Percentiles rank a stretch among this genome's conserved stretches.
phyloP scores from a whole-genome alignment of 2,329 filamentous ascomycete genomes.

The Ramularia collo-cygni region DNA sequence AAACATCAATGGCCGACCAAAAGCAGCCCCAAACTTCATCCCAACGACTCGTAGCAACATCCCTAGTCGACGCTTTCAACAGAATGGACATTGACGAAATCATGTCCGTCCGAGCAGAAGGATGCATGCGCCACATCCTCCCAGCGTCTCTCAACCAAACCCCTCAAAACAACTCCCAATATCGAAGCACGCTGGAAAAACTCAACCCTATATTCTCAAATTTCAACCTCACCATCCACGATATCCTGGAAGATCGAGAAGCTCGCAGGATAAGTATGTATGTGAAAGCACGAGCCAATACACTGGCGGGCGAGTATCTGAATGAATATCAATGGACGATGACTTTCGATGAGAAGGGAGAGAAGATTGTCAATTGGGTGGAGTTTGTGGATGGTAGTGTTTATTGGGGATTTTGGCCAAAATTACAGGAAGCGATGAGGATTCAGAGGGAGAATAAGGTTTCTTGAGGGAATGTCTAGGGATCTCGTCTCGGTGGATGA shows the following conservation, averaged over 20 bases:
- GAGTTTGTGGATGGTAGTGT: slow-evolving; percentile 17
- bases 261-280: slow-evolving; percentile 28
- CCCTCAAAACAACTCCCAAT: slow-evolving; percentile 21
- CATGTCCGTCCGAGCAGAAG: slow-evolving; percentile 23
- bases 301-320: slow-evolving; percentile 16
- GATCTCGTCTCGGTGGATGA: too few relatives aligned
- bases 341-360: slow-evolving; percentile 14
- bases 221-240: slow-evolving; percentile 27
- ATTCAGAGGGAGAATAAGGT: not conserved
- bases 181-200: slow-evolving; percentile 16
- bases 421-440: slow-evolving; percentile 11
- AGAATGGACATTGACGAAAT: slow-evolving; percentile 26
- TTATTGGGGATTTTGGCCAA: slow-evolving; percentile 19
- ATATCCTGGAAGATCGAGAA: slow-evolving; percentile 27
- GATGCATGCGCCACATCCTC: slow-evolving; percentile 26
- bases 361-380: slow-evolving; percentile 12
- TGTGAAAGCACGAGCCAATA: slow-evolving; percentile 29
- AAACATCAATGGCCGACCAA: too few relatives aligned
- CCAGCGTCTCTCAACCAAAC: slow-evolving; percentile 23
- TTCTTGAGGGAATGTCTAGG: not conserved
- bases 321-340: slow-evolving; percentile 21
- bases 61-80: slow-evolving; percentile 29
- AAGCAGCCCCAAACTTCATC: slow-evolving; percentile 3
- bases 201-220: slow-evolving; percentile 28
- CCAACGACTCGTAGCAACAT: slow-evolving; percentile 26